Evolutionary conservation across 2,329 filamentous ascomycete genomes (phyloP).

Genomic region (Exophiala sp.): DNA sequence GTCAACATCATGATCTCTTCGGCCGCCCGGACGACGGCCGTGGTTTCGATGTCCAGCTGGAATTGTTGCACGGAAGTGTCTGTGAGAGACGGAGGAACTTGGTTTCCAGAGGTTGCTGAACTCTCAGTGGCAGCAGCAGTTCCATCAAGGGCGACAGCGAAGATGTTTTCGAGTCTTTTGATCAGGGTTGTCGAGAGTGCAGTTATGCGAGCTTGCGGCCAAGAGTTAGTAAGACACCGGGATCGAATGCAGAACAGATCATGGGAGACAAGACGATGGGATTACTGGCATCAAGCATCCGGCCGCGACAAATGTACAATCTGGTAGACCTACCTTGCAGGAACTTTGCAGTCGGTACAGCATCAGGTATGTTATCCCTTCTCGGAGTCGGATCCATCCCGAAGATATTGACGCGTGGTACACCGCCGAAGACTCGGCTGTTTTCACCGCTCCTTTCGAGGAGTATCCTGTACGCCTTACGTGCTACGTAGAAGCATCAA

Average conservation of each 20-base stretch:
- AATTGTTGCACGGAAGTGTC: constrained; percentile 53
- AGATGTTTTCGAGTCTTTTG: constrained; percentile 25
- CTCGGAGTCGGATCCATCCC: constrained; percentile 13
- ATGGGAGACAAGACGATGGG: too few relatives aligned
- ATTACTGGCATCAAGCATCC: too few relatives aligned
- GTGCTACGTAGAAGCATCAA: not conserved
- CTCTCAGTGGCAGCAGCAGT: constrained; percentile 3
- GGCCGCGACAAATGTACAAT: not conserved
- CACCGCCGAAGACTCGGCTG: not conserved
- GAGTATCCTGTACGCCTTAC: not conserved
- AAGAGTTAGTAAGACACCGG: constrained; percentile 1
- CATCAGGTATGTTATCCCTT: constrained; percentile 12
- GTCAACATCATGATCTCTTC: constrained; percentile 58
- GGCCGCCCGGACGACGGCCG: constrained; percentile 54
- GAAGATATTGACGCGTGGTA: not conserved
- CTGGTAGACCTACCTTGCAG: constrained; percentile 17
- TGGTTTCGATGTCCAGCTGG: constrained; percentile 48
- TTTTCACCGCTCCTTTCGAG: not conserved
- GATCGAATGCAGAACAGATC: not conserved
- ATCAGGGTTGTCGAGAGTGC: constrained; percentile 24
- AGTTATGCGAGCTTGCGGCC: constrained; percentile 21
- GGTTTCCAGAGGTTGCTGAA: constrained; percentile 2
- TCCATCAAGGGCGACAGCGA: constrained; percentile 21
- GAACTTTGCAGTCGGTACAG: constrained; percentile 22
- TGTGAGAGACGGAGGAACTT: constrained; percentile 34